These are phyloP conservation scores for Discostella stelligeroides DNA, from an alignment of 108 stramenopile genomes.

Conservation along the genomic window DNA sequence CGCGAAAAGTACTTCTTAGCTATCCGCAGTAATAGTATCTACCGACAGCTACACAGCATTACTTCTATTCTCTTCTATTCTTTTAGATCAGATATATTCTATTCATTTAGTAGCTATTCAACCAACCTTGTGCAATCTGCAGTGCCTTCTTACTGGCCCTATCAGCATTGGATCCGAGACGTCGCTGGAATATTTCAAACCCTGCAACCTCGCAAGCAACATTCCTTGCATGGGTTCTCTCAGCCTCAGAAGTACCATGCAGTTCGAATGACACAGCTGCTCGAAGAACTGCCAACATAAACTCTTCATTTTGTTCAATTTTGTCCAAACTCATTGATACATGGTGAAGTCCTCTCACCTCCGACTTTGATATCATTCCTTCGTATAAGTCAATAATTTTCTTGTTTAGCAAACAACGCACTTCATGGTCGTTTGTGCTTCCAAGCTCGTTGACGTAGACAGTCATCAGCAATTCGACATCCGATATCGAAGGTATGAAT, in stretches of 20 bases:
- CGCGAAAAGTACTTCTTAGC: no score
- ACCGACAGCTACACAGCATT: no score
- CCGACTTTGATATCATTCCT: slow-evolving; percentile 33
- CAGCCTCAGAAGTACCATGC: slow-evolving; percentile 1
- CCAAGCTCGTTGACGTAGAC: slow-evolving; percentile 24
- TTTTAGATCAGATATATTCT: no score
- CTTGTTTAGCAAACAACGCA: slow-evolving; percentile 23
- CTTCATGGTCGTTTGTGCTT: slow-evolving; percentile 32
- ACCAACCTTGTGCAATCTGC: slow-evolving; percentile 24
- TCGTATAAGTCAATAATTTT: slow-evolving; percentile 53
- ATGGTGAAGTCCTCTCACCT: slow-evolving; percentile 45
- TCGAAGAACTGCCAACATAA: slow-evolving; percentile 49
- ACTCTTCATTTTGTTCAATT: slow-evolving; percentile 38
- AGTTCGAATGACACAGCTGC: slow-evolving; percentile 53
- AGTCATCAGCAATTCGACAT: slow-evolving; percentile 35
- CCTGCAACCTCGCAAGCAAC: slow-evolving; percentile 38
- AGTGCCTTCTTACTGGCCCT: slow-evolving; percentile 34
- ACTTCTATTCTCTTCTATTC: no score
- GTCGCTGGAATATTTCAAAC: slow-evolving; percentile 20
- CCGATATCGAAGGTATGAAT: slow-evolving; percentile 24
- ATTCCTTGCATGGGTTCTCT: slow-evolving; percentile 18
- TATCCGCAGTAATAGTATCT: no score
- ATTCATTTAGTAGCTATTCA: slow-evolving; percentile 13
- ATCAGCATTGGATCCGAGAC: slow-evolving; percentile 17
- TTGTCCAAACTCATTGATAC: slow-evolving; percentile 32